Evolutionary conservation across 768 basidiomycete species (phyloP).

Genomic region (Termitomyces sp.): DNA sequence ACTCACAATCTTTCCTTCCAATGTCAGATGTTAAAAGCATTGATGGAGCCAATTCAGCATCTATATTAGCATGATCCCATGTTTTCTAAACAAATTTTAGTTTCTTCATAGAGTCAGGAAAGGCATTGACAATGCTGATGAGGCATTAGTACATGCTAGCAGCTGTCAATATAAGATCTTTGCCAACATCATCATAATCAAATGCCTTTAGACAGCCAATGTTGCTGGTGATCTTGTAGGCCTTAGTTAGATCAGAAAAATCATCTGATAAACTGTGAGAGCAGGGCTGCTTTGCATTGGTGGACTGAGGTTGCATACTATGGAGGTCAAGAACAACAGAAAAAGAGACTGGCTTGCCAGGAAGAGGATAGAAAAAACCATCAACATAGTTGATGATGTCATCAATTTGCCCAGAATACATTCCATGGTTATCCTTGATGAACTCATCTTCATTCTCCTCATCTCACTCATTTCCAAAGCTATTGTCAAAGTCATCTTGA

Average conservation of each 20-base stretch:
- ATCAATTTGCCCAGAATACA: no score
- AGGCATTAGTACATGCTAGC: constrained; percentile 12
- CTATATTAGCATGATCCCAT: constrained; percentile 11
- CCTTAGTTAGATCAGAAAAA: no score
- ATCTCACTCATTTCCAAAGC: no score
- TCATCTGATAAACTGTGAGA: no score
- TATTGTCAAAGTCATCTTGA: no score
- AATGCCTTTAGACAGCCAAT: constrained; percentile 14
- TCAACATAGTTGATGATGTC: no score
- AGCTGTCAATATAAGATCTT: constrained; percentile 18
- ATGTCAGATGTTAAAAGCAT: constrained; percentile 8
- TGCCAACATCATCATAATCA: constrained; percentile 10
- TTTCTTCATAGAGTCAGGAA: constrained; percentile 17
- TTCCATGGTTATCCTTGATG: no score
- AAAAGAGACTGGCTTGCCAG: no score
- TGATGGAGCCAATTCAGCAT: constrained; percentile 3
- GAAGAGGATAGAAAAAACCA: no score
- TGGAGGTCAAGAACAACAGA: no score
- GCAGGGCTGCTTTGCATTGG: neutral
- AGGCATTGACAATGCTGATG: constrained; percentile 16
- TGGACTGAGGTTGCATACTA: no score
- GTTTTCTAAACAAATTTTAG: constrained; percentile 3
- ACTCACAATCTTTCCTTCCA: constrained; percentile 17
- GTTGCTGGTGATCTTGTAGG: neutral
- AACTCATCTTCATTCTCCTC: no score